Percentiles rank a stretch among this genome's conserved stretches.
Conservation (phyloP, 495 filamentous ascomycete genomes). For the Physcia stellaris region DNA sequence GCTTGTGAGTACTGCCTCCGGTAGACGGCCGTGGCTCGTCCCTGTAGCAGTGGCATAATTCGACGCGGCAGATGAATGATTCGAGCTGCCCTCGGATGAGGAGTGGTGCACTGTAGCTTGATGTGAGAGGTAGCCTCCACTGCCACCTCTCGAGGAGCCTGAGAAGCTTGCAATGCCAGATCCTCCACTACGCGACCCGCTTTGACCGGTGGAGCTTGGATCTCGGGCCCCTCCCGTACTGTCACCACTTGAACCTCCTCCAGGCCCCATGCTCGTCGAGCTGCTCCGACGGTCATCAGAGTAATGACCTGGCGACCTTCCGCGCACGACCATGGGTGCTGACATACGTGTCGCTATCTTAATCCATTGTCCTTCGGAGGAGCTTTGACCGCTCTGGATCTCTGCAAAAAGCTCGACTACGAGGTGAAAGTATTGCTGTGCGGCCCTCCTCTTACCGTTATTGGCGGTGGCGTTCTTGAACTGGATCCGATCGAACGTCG, state of each 20-base stretch:
- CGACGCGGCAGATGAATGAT: constrained; percentile 3
- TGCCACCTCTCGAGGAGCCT: constrained; percentile 2
- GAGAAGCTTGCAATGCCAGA: constrained; percentile 3
- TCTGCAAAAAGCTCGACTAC: constrained; percentile 83
- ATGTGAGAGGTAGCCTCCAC: constrained; percentile 1
- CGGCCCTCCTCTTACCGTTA: constrained; percentile 83
- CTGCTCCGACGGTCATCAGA: constrained; percentile 66
- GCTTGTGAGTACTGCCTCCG: constrained; percentile 1
- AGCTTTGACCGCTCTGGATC: constrained; percentile 30
- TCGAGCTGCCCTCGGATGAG: neutral
- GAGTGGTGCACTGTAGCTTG: neutral
- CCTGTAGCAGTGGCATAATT: constrained; percentile 1
- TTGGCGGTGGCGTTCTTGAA: constrained; percentile 95
- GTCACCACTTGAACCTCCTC: constrained; percentile 26
- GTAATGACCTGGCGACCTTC: constrained; percentile 87
- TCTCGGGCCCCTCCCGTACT: constrained; percentile 2
- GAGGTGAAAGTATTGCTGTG: constrained; percentile 89
- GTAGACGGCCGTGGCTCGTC: neutral
- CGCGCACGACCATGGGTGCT: constrained; percentile 82
- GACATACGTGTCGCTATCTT: constrained; percentile 71
- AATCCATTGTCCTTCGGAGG: constrained; percentile 43
- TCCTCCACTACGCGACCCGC: constrained; percentile 3
- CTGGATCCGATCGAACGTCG: constrained; percentile 85
- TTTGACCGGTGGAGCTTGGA: constrained; percentile 1
- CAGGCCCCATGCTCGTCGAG: constrained; percentile 56